These are phyloP conservation scores for Alternaria sp. DNA, from an alignment of 2,329 filamentous ascomycete species.

Conservation along the genomic window DNA sequence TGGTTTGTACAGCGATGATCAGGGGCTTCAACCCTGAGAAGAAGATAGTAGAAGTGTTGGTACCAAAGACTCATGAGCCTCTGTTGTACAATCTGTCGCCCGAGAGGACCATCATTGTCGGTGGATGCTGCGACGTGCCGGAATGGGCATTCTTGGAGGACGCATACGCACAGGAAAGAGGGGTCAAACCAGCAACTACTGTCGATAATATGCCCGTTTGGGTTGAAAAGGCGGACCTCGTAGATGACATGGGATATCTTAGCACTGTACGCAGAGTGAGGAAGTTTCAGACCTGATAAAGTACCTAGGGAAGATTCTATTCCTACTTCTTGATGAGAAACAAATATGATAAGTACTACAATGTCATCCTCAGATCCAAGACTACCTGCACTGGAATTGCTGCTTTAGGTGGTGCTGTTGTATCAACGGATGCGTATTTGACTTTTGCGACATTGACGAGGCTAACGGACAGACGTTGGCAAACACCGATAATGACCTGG, in stretches of 20 bases:
- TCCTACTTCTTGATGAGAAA: not conserved
- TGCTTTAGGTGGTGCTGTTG: not conserved
- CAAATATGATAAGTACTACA: not conserved
- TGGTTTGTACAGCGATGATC: slow-evolving; percentile 73
- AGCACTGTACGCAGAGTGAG: slow-evolving; percentile 39
- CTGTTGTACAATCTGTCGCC: slow-evolving; percentile 30
- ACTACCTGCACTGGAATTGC: not conserved
- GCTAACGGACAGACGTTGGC: no score
- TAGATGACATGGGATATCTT: slow-evolving; percentile 44
- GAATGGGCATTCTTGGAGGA: slow-evolving; percentile 50
- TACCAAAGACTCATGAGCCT: slow-evolving; percentile 60
- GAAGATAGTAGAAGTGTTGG: slow-evolving; percentile 69
- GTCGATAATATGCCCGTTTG: slow-evolving; percentile 17
- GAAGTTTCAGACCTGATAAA: slow-evolving; percentile 34
- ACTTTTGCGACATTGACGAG: no score
- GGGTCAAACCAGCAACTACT: not conserved
- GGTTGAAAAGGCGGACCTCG: slow-evolving; percentile 27
- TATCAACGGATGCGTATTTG: not conserved
- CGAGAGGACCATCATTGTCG: slow-evolving; percentile 43
- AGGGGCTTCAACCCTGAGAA: slow-evolving; percentile 69
- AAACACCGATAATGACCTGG: no score
- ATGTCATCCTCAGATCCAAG: not conserved
- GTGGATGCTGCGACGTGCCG: slow-evolving; percentile 42
- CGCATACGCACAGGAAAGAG: slow-evolving; percentile 20
- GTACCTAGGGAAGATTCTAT: not conserved